Evolutionary conservation across 257 asterid genomes (phyloP).

Genomic region (Nicotiana benthamiana): DNA sequence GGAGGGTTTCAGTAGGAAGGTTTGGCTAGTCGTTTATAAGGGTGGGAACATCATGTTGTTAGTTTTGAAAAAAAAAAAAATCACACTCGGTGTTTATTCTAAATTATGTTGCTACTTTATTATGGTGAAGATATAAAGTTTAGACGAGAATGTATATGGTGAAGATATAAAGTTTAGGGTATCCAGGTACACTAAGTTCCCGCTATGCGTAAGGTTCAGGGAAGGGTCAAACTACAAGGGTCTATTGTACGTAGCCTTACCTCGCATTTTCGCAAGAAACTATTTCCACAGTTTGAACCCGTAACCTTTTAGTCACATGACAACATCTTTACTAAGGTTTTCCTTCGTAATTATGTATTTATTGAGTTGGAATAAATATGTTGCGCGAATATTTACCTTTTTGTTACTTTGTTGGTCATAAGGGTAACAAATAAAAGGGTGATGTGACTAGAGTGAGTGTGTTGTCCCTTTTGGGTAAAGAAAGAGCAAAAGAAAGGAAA

Average conservation of each 20-base stretch:
- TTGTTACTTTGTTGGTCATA: constrained; percentile 12
- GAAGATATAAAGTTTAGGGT: too few species aligned
- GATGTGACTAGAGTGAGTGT: constrained; percentile 34
- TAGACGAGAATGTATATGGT: neutral
- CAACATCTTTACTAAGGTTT: too few species aligned
- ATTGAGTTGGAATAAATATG: too few species aligned
- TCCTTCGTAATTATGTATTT: too few species aligned
- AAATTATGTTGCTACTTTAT: neutral
- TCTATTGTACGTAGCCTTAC: too few species aligned
- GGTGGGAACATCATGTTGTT: neutral
- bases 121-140: neutral
- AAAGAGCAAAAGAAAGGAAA: constrained; percentile 14
- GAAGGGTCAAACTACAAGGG: too few species aligned
- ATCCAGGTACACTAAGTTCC: accelerated
- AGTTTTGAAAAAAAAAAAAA: neutral
- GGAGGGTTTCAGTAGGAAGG: constrained; percentile 39
- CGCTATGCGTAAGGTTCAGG: too few species aligned
- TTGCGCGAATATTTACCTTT: neutral
- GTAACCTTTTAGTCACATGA: too few species aligned
- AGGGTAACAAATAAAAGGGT: constrained; percentile 19
- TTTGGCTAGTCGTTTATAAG: constrained; percentile 19
- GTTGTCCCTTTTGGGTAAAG: constrained; percentile 37
- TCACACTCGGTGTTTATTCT: neutral
- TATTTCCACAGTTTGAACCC: too few species aligned
- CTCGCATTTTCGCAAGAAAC: too few species aligned